Percentiles rank a stretch among this genome's conserved stretches.
phyloP scores from a whole-genome alignment of 495 filamentous ascomycete species.

The Aspergillus taichungensis region DNA sequence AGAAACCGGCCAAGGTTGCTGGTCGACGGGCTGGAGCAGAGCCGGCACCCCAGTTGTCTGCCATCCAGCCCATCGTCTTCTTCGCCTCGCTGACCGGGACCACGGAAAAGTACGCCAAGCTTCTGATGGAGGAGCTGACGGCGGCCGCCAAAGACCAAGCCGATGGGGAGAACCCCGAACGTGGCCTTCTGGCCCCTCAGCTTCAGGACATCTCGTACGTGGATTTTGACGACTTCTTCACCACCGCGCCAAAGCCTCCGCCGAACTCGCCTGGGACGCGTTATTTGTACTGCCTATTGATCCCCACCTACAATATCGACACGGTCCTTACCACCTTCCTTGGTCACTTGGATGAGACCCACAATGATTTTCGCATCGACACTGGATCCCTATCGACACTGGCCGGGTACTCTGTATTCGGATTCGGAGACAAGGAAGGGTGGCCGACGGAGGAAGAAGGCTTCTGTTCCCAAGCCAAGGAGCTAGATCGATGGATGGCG shows the following conservation, averaged over 20 bases:
- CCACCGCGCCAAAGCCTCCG: constrained; percentile 43
- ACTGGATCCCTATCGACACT: constrained; percentile 69
- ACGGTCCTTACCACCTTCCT: constrained; percentile 75
- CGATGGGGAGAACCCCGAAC: constrained; percentile 20
- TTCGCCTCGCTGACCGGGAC: constrained; percentile 76
- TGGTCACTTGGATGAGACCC: constrained; percentile 77
- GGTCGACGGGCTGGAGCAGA: constrained; percentile 12
- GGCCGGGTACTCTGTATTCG: constrained; percentile 86
- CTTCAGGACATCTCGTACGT: constrained; percentile 75
- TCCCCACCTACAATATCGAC: constrained; percentile 90
- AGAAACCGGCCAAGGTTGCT: constrained; percentile 23
- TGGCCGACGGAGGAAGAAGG: constrained; percentile 88
- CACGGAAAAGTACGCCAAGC: constrained; percentile 59
- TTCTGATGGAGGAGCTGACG: constrained; percentile 46
- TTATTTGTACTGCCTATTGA: constrained; percentile 72
- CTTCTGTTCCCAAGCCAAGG: constrained; percentile 81
- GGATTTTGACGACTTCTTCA: constrained; percentile 88
- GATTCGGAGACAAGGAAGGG: constrained; percentile 80
- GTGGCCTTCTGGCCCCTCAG: constrained; percentile 46
- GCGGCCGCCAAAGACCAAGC: constrained; percentile 21
- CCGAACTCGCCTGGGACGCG: constrained; percentile 43
- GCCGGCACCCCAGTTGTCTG: constrained; percentile 13
- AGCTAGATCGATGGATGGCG: constrained; percentile 92
- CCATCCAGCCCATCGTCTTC: constrained; percentile 73
- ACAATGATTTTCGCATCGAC: constrained; percentile 92